Percentiles rank a stretch among this genome's conserved stretches.
Evolutionary conservation across 192 early-diverging fungal species (phyloP).

Genomic region (Entomortierella beljakovae): DNA sequence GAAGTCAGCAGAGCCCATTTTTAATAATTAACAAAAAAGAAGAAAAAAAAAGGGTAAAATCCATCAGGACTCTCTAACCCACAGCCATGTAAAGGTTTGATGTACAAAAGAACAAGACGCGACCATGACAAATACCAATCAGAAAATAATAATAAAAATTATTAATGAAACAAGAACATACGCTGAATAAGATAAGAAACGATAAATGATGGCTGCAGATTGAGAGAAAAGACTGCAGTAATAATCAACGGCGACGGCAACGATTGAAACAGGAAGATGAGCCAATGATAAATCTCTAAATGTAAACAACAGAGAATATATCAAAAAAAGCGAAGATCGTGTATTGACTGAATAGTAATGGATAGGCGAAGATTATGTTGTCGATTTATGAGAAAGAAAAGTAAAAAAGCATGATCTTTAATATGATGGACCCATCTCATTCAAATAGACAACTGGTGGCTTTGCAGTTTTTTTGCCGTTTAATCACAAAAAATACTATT

Average conservation of each 20-base stretch:
- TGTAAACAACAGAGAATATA: too few relatives aligned
- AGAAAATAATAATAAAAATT: background rate
- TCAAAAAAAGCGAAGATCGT: background rate
- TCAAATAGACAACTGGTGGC: background rate
- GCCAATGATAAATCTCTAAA: background rate
- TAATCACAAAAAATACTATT: background rate
- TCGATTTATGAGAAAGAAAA: background rate
- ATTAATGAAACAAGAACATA: conserved; percentile 8
- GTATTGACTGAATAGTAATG: background rate
- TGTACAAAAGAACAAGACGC: background rate
- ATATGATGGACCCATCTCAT: too few relatives aligned
- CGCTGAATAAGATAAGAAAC: conserved; percentile 7
- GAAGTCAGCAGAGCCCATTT: background rate
- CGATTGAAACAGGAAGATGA: background rate
- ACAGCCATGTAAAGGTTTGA: background rate
- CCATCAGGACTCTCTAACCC: too few relatives aligned
- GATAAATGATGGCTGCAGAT: background rate
- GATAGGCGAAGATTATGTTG: too few relatives aligned
- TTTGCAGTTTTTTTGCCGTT: too few relatives aligned
- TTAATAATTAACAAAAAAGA: background rate
- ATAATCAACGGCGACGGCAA: background rate
- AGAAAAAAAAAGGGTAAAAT: conserved; percentile 1
- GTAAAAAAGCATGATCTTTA: too few relatives aligned
- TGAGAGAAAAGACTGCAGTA: background rate
- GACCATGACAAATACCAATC: background rate